These are phyloP conservation scores for Lactifluus rugatus DNA, from an alignment of 768 basidiomycete genomes.

Conservation along the genomic window DNA sequence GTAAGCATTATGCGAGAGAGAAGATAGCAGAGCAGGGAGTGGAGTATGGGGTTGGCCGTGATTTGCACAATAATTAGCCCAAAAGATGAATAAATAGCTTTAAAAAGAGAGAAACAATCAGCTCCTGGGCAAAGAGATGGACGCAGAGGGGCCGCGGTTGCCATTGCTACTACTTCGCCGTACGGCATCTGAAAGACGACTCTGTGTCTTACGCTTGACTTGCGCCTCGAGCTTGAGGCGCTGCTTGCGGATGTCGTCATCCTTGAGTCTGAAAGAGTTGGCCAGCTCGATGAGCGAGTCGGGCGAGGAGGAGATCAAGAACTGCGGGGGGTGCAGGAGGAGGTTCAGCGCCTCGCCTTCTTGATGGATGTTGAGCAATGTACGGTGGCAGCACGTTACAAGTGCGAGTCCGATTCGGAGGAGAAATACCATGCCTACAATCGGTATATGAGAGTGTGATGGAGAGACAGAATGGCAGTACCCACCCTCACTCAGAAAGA, in stretches of 20 bases:
- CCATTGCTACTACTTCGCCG: not conserved
- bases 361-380: slow-evolving; percentile 41
- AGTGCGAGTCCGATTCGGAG: slow-evolving; percentile 66
- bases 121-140: slow-evolving; percentile 25
- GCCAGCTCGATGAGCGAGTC: slow-evolving; percentile 56
- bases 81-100: not conserved
- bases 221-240: slow-evolving; percentile 68
- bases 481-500: slow-evolving; percentile 74
- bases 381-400: slow-evolving; percentile 48
- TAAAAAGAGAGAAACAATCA: not conserved
- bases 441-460: not conserved
- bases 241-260: slow-evolving; percentile 70
- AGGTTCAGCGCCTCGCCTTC: slow-evolving; percentile 39
- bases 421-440: slow-evolving; percentile 57
- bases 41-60: not conserved
- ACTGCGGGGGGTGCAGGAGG: slow-evolving; percentile 42
- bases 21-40: not conserved
- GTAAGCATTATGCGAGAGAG: not conserved
- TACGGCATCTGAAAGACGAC: slow-evolving; percentile 21
- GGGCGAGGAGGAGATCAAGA: slow-evolving; percentile 47
- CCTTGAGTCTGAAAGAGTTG: slow-evolving; percentile 60
- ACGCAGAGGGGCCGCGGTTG: not conserved
- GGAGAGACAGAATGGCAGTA: not conserved
- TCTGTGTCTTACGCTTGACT: slow-evolving; percentile 47
- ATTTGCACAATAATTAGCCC: not conserved